Percentiles rank a stretch among this genome's conserved stretches.
phyloP scores from a whole-genome alignment of 2,329 filamentous ascomycete genomes.

The Zasmidium cellare region DNA sequence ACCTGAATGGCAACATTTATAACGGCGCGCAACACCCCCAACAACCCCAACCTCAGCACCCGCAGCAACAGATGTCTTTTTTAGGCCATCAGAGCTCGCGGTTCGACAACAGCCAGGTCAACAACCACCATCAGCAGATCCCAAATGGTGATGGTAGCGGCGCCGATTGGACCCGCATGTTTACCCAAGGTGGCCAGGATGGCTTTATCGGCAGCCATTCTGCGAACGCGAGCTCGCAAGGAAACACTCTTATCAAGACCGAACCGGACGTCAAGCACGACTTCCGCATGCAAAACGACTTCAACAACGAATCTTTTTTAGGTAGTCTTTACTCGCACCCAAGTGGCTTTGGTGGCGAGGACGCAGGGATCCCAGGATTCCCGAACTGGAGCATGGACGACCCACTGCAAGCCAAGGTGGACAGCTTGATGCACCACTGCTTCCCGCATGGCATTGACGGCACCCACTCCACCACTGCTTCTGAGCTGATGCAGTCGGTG shows the following conservation, averaged over 20 bases:
- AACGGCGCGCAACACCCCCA: slow-evolving; percentile 4
- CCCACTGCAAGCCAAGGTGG: slow-evolving; percentile 48
- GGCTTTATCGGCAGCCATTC: slow-evolving; percentile 49
- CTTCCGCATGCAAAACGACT: slow-evolving; percentile 41
- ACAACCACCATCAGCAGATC: slow-evolving; percentile 31
- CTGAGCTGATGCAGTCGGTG: slow-evolving; percentile 47
- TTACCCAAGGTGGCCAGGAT: slow-evolving; percentile 46
- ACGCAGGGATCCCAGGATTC: slow-evolving; percentile 36
- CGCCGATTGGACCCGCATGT: slow-evolving; percentile 48
- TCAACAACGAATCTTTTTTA: slow-evolving; percentile 50
- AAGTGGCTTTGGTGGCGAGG: slow-evolving; percentile 43
- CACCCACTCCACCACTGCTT: slow-evolving; percentile 54
- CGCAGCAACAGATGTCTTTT: slow-evolving; percentile 36
- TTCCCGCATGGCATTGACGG: slow-evolving; percentile 57
- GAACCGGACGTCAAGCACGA: slow-evolving; percentile 43
- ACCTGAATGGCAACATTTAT: slow-evolving; percentile 33
- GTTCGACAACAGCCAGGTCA: slow-evolving; percentile 37
- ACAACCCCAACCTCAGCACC: slow-evolving; percentile 10
- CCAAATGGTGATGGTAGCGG: slow-evolving; percentile 33
- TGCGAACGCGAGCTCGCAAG: slow-evolving; percentile 43
- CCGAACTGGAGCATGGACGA: slow-evolving; percentile 47
- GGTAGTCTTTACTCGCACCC: slow-evolving; percentile 49
- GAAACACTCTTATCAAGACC: slow-evolving; percentile 40
- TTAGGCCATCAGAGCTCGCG: slow-evolving; percentile 40
- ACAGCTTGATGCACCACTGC: slow-evolving; percentile 52